A percentile compares a stretch with the other conserved stretches of the same genome.
phyloP scores from a whole-genome alignment of 225 moss, liverwort and hornwort genomes.

The Bryoerythrophyllum caledonicum region DNA sequence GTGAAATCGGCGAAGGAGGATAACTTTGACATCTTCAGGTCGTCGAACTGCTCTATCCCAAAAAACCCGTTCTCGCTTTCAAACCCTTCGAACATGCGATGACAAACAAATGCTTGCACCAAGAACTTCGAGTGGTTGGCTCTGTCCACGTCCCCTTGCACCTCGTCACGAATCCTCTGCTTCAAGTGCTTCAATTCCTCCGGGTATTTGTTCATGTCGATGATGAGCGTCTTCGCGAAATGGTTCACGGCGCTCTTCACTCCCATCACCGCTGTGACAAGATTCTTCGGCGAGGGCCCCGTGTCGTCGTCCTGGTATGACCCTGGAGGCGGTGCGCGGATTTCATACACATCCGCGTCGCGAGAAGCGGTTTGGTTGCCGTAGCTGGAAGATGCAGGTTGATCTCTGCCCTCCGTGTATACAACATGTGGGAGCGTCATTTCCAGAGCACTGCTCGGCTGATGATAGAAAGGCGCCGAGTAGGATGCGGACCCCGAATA shows the following conservation, averaged over 20 bases:
- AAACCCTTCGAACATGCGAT: constrained; percentile 34
- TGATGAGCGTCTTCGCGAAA: constrained; percentile 39
- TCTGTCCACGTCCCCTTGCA: constrained; percentile 21
- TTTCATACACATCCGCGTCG: too few relatives aligned
- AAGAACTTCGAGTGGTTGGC: constrained; percentile 44
- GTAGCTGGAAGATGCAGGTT: too few relatives aligned
- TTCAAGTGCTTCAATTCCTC: constrained; percentile 3
- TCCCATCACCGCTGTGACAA: too few relatives aligned
- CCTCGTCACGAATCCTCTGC: constrained; percentile 14
- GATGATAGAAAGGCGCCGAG: too few relatives aligned
- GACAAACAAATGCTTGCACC: constrained; percentile 41
- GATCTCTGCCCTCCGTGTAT: too few relatives aligned
- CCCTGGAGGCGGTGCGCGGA: too few relatives aligned
- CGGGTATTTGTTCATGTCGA: constrained; percentile 19
- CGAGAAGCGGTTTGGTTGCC: too few relatives aligned
- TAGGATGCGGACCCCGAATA: too few relatives aligned
- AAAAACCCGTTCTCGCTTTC: constrained; percentile 8
- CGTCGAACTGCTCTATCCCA: constrained; percentile 11
- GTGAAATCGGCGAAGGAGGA: constrained; percentile 30
- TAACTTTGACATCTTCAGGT: not conserved
- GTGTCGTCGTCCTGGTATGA: too few relatives aligned
- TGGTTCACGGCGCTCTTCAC: constrained; percentile 32
- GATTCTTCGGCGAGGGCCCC: too few relatives aligned
- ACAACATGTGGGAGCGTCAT: too few relatives aligned
- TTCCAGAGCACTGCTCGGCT: too few relatives aligned